phyloP scores from a whole-genome alignment of 805 yeast species.

The Lachancea cidri region DNA sequence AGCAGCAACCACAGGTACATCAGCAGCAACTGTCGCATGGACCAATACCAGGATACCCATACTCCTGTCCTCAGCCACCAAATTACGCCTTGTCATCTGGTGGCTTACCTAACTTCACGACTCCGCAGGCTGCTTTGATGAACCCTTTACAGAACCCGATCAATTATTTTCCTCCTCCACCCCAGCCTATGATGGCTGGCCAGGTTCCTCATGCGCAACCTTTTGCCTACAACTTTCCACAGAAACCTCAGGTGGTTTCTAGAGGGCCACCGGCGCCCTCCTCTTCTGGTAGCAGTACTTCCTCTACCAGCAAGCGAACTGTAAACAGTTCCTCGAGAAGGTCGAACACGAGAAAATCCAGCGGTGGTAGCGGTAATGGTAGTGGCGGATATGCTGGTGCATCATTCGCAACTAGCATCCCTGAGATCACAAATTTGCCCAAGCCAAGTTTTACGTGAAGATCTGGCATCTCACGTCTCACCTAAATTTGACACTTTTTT shows the following conservation, averaged over 20 bases:
- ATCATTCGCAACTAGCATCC: slow-evolving; percentile 31
- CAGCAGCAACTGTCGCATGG: background rate
- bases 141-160: slow-evolving; percentile 13
- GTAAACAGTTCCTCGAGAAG: background rate
- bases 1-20: slow-evolving; percentile 2
- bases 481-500: background rate
- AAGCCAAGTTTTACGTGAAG: slow-evolving; percentile 31
- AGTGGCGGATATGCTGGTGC: slow-evolving; percentile 31
- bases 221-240: background rate
- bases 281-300: slow-evolving; percentile 1
- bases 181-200: slow-evolving; percentile 13
- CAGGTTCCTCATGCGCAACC: slow-evolving; percentile 6
- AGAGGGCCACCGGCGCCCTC: background rate
- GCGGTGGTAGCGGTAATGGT: slow-evolving; percentile 1
- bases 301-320: background rate
- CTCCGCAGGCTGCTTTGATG: slow-evolving; percentile 14
- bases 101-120: slow-evolving; percentile 12
- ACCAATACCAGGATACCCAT: slow-evolving; percentile 8
- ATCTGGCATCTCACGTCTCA: slow-evolving; percentile 6
- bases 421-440: slow-evolving; percentile 29
- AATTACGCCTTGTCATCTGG: slow-evolving; percentile 14
- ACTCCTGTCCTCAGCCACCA: slow-evolving; percentile 6
- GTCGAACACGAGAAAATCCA: background rate
- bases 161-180: slow-evolving; percentile 11
- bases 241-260: background rate